Base-by-base conservation (phyloP, 1,284 basidiomycete genomes). In the Ustilago vetiveriae region DNA sequence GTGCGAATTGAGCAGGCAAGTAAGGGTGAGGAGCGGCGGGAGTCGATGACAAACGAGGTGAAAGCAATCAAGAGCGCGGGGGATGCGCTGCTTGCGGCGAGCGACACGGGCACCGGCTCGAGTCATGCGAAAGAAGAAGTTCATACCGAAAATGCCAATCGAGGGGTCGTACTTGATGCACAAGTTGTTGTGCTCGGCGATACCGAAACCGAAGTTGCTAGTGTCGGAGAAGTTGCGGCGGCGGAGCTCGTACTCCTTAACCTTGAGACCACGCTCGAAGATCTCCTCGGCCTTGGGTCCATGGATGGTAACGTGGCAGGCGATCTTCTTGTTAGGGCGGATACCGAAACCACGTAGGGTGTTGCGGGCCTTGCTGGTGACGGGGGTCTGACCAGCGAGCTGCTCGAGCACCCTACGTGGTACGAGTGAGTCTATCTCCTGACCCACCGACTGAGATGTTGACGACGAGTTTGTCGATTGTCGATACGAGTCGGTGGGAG, bases 381-480 rank as follows among this genome's bases (percentile, higher is more conserved):
- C 95, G 82, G 96, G 95, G 59, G 95, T 94, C 88, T 98, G 95
- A 82, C 95, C 96, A 78, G 95, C 98, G 72, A 99, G 90, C 86
- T 99, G 96, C 86, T 99, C 96, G 82, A 99, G 88, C 76, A 98
- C 95, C 87, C 98, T 98, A n/a, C 84, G 95, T 94, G 66, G 95
- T 96, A 86, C 96, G 92, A 76, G 96, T 99, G 80, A 98, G 88
- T 84, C 95, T 89, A 89, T 98, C 95, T 86, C 95, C 95, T 80
- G 94, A 97, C 88, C 98, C 95, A 84, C 96, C 95, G 81, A 98
- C 96, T 81, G 94, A 98, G 86, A 98, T 98, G 90, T 98, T 98
- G 88, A 98, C 94, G 86, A 98, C 94, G 84, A 98, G 90, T 88
- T 98, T 98, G 87, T 97, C 94, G 83, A 98, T 94, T n/a, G n/a